Evolutionary conservation across 805 yeast species (phyloP), one percentile per base, ranked within the genome.

Genomic region (Nadsonia fulvescens): DNA sequence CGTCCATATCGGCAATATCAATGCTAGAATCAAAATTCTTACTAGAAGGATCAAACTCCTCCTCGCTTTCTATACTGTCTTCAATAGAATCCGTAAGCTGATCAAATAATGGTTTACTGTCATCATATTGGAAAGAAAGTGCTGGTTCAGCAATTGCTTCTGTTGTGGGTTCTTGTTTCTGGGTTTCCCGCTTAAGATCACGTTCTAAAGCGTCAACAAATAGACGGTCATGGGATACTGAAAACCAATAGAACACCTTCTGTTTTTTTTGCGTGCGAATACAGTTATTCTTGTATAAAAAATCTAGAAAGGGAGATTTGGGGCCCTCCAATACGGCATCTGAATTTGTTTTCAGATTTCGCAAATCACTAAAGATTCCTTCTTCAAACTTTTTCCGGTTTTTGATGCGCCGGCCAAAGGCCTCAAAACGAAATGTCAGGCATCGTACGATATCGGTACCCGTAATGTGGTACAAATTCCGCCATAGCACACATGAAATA

Each of bases 361-460:
- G 65, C 36, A 86, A 54, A 47, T 89, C 96, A 5, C 92, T 75
- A 40, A 89, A 86, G 14, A 86, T 71, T 12, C 96, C 95, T 53
- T 86, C 98, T 54, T 86, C 96, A 45, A 86, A 86, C 53, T 89
- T 86, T 52, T 89, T 83, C 39, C 92, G 60, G 47, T 89, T 94
- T 11, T 65, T 48, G 13, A 89, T 70, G 33, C 66, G 66, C 34
- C 96, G 61, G 1, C 98, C 98, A 54, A 86, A 78, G 38, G 81
- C 82, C 39, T 73, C 74, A 54, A 86, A 76, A 37, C 86, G 69
- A 49, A 76, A 89, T 10, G 82, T 75, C 26, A 86, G 67, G 47
- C 93, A 79, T 32, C 93, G 68, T 24, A 89, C 93, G 32, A 86
- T 83, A 55, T 89, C 96, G 1, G 96, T 86, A 3, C 96, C 96